Base-by-base conservation (phyloP, 2,329 filamentous ascomycete genomes). In the Scedosporium dehoogii region DNA sequence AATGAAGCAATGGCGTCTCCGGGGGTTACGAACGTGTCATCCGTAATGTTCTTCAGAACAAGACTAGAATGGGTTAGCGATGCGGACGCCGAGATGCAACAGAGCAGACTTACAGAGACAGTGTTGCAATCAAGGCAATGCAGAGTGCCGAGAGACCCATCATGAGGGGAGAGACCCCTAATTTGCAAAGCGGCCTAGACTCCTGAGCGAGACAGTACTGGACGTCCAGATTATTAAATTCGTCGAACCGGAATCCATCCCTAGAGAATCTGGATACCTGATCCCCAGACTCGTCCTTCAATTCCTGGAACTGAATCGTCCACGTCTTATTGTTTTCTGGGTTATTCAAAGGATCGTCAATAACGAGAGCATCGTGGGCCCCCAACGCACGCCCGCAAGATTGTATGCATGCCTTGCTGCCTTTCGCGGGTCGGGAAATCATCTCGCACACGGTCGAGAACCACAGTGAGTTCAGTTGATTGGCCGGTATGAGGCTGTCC, bases 1-100 rank as follows among this genome's bases (percentile, higher is more conserved):
- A 82, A 82, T 1, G 79, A 81, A 2, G 74, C 67, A 14, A 82
- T 71, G 25, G 77, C 77, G 64, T 82, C 80, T 25, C 80, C 80
- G 2, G 81, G 72, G 0, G 79, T 81, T n/a, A 77, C 74, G 3
- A 82, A 73, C 0, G 78, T 79, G 14, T 70, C 59, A n/a, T 38
- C 59, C 14, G 59, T 53, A 12, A 29, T 48, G n/a, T 55, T 61
- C n/a, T 51, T 48, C 21, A 61, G n/a, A n/a, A 55, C 16, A 21
- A 55, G 41, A 6, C 59, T 61, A n/a, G 10, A 12, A 12, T 10
- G 1, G 14, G 33, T 38, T 4, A 38, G 33, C 9, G 33, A 38
- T 14, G 3, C 9, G 33, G 33, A 38, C 10, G 33, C 10, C 3
- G 33, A 1, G 10, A 2, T 4, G 14, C 14, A 38, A 10, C 33